These are phyloP conservation scores for Monilinia aucupariae DNA, from an alignment of 2,329 filamentous ascomycete species.

Conservation along the genomic window DNA sequence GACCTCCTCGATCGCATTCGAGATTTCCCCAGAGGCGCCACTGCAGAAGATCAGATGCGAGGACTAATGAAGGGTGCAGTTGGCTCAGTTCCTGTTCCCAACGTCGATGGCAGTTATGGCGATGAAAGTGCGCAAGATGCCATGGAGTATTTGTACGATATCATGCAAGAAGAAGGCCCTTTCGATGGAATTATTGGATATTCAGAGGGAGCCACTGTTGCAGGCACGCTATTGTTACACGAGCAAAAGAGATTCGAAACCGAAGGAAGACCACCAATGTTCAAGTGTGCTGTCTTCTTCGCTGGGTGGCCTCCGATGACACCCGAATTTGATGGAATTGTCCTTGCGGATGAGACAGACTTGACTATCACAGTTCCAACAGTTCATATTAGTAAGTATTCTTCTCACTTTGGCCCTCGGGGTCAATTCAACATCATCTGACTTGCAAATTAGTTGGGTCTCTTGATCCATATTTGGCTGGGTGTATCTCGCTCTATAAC, in stretches of 20 bases:
- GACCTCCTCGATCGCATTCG: slow-evolving; percentile 32
- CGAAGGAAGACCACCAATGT: slow-evolving; percentile 31
- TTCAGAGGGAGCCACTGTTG: slow-evolving; percentile 54
- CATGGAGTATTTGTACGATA: slow-evolving; percentile 32
- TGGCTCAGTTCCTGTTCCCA: slow-evolving; percentile 17
- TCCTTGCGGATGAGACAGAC: slow-evolving; percentile 49
- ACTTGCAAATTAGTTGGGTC: slow-evolving; percentile 43
- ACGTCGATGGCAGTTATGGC: slow-evolving; percentile 16
- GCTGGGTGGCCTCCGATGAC: slow-evolving; percentile 50
- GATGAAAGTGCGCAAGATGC: slow-evolving; percentile 22
- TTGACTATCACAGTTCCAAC: slow-evolving; percentile 49
- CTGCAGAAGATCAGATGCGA: slow-evolving; percentile 32
- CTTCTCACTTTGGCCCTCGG: background rate
- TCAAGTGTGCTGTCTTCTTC: slow-evolving; percentile 47
- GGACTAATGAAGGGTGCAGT: slow-evolving; percentile 24
- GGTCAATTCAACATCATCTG: slow-evolving; percentile 16
- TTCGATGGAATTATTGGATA: slow-evolving; percentile 55
- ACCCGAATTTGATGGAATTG: slow-evolving; percentile 41
- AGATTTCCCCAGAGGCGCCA: slow-evolving; percentile 30
- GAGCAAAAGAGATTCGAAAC: slow-evolving; percentile 40
- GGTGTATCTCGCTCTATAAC: slow-evolving; percentile 57
- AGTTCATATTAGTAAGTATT: slow-evolving; percentile 37
- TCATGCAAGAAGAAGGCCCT: slow-evolving; percentile 43
- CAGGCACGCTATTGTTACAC: slow-evolving; percentile 49
- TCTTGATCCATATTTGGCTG: slow-evolving; percentile 56